Conservation (phyloP, 2,329 filamentous ascomycete genomes). For the Apiospora pterosperma region DNA sequence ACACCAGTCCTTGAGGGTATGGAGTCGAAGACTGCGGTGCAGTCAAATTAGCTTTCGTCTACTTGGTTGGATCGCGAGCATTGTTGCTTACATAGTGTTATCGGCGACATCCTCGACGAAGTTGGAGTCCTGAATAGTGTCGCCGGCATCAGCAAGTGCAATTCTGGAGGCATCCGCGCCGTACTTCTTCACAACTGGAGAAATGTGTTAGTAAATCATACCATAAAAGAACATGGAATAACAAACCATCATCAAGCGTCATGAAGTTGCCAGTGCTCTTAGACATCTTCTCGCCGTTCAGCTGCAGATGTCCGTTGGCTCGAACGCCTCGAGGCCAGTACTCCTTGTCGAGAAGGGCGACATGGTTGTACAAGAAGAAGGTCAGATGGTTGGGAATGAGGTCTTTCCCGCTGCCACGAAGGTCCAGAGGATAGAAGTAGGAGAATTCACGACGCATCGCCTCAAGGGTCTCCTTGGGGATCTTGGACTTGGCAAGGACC, state of each 20-base stretch:
- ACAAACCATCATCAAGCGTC: slow-evolving; percentile 65
- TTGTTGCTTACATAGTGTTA: slow-evolving; percentile 62
- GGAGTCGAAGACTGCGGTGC: slow-evolving; percentile 62
- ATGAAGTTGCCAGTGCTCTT: slow-evolving; percentile 98
- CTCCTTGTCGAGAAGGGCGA: slow-evolving; percentile 81
- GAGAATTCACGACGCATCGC: slow-evolving; percentile 88
- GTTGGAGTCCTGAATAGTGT: slow-evolving; percentile 93
- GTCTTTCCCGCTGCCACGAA: slow-evolving; percentile 88
- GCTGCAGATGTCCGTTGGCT: slow-evolving; percentile 86
- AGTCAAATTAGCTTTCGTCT: neutral
- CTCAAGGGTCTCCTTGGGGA: slow-evolving; percentile 70
- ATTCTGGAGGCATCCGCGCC: slow-evolving; percentile 91
- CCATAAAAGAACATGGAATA: neutral
- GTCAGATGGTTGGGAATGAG: slow-evolving; percentile 91
- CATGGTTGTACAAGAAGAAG: slow-evolving; percentile 91
- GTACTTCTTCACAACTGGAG: slow-evolving; percentile 73
- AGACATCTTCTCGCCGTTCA: slow-evolving; percentile 98
- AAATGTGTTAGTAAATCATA: neutral
- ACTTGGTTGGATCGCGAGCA: neutral
- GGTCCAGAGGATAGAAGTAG: slow-evolving; percentile 94
- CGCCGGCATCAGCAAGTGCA: slow-evolving; percentile 89
- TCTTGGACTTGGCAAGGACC: slow-evolving; percentile 62
- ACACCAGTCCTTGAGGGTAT: slow-evolving; percentile 82
- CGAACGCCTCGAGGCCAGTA: slow-evolving; percentile 88
- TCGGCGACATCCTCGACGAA: slow-evolving; percentile 96